Percentiles rank a stretch among this genome's conserved stretches.
These are phyloP conservation scores for Neurospora africana DNA, from an alignment of 495 filamentous ascomycete species.

Conservation along the genomic window DNA sequence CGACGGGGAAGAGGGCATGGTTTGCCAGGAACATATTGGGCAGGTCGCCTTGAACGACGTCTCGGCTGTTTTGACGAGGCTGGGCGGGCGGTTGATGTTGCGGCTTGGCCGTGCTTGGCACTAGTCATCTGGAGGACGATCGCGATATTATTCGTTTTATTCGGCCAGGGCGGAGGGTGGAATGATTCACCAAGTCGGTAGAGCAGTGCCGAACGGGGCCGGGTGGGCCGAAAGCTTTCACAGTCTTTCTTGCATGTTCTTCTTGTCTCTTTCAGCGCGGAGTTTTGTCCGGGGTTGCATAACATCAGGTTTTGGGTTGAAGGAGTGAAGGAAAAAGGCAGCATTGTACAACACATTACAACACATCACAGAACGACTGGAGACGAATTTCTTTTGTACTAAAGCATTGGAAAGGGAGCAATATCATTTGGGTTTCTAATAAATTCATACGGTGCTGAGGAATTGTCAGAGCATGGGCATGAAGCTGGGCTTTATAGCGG, in stretches of 20 bases:
- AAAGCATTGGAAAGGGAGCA: not conserved
- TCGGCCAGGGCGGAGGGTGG: not conserved
- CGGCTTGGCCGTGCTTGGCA: not conserved
- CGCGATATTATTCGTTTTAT: not conserved
- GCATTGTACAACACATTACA: not conserved
- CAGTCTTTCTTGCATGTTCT: not conserved
- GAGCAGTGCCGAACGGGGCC: not conserved
- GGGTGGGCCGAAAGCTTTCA: not conserved
- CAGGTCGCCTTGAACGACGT: not conserved
- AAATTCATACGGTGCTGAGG: not conserved
- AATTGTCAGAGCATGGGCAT: not conserved
- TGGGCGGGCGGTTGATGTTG: not conserved
- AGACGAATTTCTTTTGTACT: not conserved
- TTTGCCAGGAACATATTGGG: not conserved
- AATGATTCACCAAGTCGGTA: not conserved
- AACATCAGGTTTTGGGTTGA: not conserved
- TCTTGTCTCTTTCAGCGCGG: not conserved
- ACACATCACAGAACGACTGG: not conserved
- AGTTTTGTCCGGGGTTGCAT: not conserved
- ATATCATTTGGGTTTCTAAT: not conserved
- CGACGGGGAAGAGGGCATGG: not conserved
- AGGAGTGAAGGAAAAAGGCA: not conserved
- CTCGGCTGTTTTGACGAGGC: not conserved
- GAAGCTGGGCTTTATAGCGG: not conserved
- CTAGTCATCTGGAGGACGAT: not conserved